A percentile compares a stretch with the other conserved stretches of the same genome.
phyloP scores from a whole-genome alignment of 164 flowering plant genomes.

The Umbilicus rupestris region DNA sequence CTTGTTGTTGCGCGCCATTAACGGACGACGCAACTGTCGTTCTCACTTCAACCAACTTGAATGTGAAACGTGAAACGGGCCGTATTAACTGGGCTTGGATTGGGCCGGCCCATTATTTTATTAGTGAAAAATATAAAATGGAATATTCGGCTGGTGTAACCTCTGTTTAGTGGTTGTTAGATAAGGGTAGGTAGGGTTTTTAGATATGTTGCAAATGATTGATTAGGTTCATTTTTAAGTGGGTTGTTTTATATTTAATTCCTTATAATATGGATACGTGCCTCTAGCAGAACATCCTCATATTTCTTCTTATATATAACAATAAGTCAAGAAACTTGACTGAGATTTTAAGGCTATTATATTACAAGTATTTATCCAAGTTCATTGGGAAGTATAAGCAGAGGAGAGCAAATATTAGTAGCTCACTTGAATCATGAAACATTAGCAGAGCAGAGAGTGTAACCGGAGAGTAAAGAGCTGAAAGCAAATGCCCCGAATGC shows the following conservation, averaged over 20 bases:
- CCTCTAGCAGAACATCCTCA: too few species aligned
- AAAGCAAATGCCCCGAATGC: conserved; percentile 41
- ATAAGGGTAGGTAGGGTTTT: not conserved
- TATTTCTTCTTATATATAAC: too few species aligned
- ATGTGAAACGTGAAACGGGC: not conserved
- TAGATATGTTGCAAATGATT: not conserved
- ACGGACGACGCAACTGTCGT: conserved; percentile 4
- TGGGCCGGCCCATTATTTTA: not conserved
- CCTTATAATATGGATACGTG: too few species aligned
- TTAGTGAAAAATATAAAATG: not conserved
- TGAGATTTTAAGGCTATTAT: too few species aligned
- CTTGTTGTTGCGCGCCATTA: conserved; percentile 3
- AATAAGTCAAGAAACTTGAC: too few species aligned
- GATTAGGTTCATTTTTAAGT: not conserved
- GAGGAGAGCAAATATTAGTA: not conserved
- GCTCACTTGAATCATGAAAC: conserved; percentile 6
- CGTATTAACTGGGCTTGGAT: not conserved
- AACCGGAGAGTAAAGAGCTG: conserved; percentile 41
- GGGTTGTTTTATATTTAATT: not conserved
- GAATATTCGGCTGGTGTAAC: not conserved
- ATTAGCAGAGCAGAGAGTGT: conserved; percentile 20
- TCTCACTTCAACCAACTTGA: conserved; percentile 6
- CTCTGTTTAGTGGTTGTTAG: not conserved
- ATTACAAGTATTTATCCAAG: too few species aligned
- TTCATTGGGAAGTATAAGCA: not conserved